phyloP scores from a whole-genome alignment of 108 stramenopile genomes.

The Cylindrotheca fusiformis region DNA sequence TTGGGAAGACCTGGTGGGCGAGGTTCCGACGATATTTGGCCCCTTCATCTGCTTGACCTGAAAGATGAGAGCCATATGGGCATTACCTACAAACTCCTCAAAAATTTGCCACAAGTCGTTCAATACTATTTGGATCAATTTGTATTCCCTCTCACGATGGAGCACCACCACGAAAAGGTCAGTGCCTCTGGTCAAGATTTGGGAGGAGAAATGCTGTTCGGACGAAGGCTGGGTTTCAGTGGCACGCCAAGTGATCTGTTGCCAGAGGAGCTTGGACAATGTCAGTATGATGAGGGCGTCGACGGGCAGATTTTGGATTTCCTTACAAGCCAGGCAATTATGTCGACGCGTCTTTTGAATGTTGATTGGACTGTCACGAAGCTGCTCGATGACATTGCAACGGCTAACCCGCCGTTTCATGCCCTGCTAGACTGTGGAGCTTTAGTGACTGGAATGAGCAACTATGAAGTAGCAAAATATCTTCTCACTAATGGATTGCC shows the following conservation, averaged over 20 bases:
- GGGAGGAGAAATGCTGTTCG: slow-evolving; percentile 97
- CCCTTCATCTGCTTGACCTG: slow-evolving; percentile 94
- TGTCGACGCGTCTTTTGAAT: slow-evolving; percentile 62
- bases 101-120: slow-evolving; percentile 80
- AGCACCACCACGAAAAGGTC: slow-evolving; percentile 95
- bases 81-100: slow-evolving; percentile 85
- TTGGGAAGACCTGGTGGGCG: slow-evolving; percentile 48
- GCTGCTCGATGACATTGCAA: slow-evolving; percentile 80
- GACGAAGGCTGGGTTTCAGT: slow-evolving; percentile 92
- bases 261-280: slow-evolving; percentile 97
- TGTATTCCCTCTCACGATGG: slow-evolving; percentile 95
- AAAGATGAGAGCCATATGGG: slow-evolving; percentile 95
- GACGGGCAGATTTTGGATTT: slow-evolving; percentile 95
- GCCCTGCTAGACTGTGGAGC: slow-evolving; percentile 96
- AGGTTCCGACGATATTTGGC: slow-evolving; percentile 94
- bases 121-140: slow-evolving; percentile 90
- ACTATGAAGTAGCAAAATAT: slow-evolving; percentile 93
- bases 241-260: slow-evolving; percentile 98
- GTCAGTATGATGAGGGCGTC: slow-evolving; percentile 95
- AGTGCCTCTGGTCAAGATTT: slow-evolving; percentile 98
- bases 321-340: slow-evolving; percentile 85
- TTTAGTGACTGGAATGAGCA: slow-evolving; percentile 93
- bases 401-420: slow-evolving; percentile 81
- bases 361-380: slow-evolving; percentile 78
- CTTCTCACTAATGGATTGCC: slow-evolving; percentile 74